phyloP scores from a whole-genome alignment of 495 filamentous ascomycete species.

The Xylaria telfairii region DNA sequence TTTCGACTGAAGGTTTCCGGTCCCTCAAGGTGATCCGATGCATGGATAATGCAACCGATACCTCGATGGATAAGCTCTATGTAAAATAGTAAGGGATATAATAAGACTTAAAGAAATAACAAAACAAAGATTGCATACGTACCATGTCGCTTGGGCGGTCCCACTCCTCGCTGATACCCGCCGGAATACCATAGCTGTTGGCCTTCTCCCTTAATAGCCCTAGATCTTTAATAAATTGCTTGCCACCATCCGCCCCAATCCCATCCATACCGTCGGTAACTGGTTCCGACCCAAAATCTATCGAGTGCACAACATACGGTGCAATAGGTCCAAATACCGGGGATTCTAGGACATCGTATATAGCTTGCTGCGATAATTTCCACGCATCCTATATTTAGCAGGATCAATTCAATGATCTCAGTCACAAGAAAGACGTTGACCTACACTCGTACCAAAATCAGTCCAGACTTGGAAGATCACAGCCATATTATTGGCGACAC shows the following conservation, averaged over 20 bases:
- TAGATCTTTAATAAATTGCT: slow-evolving; percentile 32
- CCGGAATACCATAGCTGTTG: slow-evolving; percentile 30
- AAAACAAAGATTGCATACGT: slow-evolving; percentile 3
- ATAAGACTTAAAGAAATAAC: background rate
- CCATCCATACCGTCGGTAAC: slow-evolving; percentile 36
- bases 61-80: background rate
- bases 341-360: slow-evolving; percentile 27
- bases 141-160: slow-evolving; percentile 35
- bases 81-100: background rate
- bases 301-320: slow-evolving; percentile 36
- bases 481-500: slow-evolving; percentile 28
- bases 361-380: background rate
- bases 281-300: slow-evolving; percentile 36
- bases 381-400: background rate
- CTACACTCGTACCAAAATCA: slow-evolving; percentile 29
- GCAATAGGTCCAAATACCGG: slow-evolving; percentile 25
- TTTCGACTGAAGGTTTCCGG: background rate
- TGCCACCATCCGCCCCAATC: slow-evolving; percentile 5
- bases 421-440: background rate
- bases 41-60: background rate
- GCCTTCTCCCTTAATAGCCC: slow-evolving; percentile 26
- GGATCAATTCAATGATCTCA: background rate
- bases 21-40: background rate
- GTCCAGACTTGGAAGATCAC: slow-evolving; percentile 33
- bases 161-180: slow-evolving; percentile 38